A percentile compares a stretch with the other conserved stretches of the same genome.
Evolutionary conservation across 73 alveolate genomes (phyloP).

Genomic region (Tetrahymena malaccensis): DNA sequence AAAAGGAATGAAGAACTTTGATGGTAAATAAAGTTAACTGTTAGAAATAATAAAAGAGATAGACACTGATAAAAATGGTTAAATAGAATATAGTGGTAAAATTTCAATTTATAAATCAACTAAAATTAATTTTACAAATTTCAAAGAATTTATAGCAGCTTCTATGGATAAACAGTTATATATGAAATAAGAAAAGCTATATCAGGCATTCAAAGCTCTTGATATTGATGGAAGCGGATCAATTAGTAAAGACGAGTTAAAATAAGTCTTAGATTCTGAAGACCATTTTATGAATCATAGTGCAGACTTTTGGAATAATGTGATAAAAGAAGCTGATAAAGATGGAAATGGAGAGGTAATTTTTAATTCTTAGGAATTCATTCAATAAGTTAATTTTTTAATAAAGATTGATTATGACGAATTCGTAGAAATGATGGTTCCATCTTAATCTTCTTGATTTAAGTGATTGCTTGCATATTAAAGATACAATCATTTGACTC

Average conservation of each 20-base stretch:
- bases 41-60: constrained; percentile 31
- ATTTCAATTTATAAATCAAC: background rate
- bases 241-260: constrained; percentile 39
- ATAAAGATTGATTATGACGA: constrained; percentile 16
- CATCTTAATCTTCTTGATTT: background rate
- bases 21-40: constrained; percentile 17
- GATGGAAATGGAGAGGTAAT: constrained; percentile 41
- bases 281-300: background rate
- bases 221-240: constrained; percentile 53
- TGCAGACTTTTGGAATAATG: constrained; percentile 32
- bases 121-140: background rate
- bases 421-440: constrained; percentile 39
- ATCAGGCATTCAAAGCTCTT: constrained; percentile 39
- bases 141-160: constrained; percentile 45
- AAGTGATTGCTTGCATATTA: background rate
- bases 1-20: constrained; percentile 1
- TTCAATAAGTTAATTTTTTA: background rate
- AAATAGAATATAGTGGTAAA: constrained; percentile 44
- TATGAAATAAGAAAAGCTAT: constrained; percentile 44
- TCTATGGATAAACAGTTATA: constrained; percentile 44
- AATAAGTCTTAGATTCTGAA: constrained; percentile 20
- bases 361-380: background rate
- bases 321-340: constrained; percentile 36
- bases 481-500: background rate
- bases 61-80: constrained; percentile 55